These are phyloP conservation scores for Talaromyces liani DNA, from an alignment of 495 filamentous ascomycete genomes.

Conservation along the genomic window DNA sequence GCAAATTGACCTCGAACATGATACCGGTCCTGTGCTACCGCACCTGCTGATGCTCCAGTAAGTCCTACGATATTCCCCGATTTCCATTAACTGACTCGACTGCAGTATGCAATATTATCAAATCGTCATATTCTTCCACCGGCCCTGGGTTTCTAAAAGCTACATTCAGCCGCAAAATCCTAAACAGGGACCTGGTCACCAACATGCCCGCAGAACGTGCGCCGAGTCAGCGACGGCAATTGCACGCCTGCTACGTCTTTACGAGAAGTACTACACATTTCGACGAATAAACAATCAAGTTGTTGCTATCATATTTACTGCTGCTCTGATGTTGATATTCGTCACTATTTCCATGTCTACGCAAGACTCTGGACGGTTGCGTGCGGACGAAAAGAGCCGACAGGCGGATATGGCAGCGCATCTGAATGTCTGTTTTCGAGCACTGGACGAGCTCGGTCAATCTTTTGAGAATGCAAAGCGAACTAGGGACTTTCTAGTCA, in stretches of 20 bases:
- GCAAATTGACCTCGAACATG: slow-evolving; percentile 32
- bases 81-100: neutral
- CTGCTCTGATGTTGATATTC: slow-evolving; percentile 41
- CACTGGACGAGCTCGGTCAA: slow-evolving; percentile 38
- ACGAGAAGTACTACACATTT: slow-evolving; percentile 42
- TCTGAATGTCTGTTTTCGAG: slow-evolving; percentile 41
- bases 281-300: slow-evolving; percentile 44
- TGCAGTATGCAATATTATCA: slow-evolving; percentile 48
- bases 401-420: slow-evolving; percentile 37
- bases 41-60: slow-evolving; percentile 45
- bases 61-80: slow-evolving; percentile 3
- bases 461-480: slow-evolving; percentile 42
- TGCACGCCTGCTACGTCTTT: slow-evolving; percentile 37
- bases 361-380: neutral
- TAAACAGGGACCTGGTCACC: slow-evolving; percentile 36
- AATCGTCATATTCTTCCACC: slow-evolving; percentile 42
- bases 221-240: slow-evolving; percentile 40
- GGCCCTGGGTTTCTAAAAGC: slow-evolving; percentile 43
- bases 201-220: slow-evolving; percentile 41
- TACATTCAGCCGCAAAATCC: slow-evolving; percentile 39
- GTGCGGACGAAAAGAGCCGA: slow-evolving; percentile 7
- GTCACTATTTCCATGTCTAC: slow-evolving; percentile 35
- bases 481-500: slow-evolving; percentile 37
- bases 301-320: slow-evolving; percentile 44
- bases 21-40: slow-evolving; percentile 29